Evolutionary conservation across 768 basidiomycete genomes (phyloP).

Genomic region (Candolleomyces eurysporus): DNA sequence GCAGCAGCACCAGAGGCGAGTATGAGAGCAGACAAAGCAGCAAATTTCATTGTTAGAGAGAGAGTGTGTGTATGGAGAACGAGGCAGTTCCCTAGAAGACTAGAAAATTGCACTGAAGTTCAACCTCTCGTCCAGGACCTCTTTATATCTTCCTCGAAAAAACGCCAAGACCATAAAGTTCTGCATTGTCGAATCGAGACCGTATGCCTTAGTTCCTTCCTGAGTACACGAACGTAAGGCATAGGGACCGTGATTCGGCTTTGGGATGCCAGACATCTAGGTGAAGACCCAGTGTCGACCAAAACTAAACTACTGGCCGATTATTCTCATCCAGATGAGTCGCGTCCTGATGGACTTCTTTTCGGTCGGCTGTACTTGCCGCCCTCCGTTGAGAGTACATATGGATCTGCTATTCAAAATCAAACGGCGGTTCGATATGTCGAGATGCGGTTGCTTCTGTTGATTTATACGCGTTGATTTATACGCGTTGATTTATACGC

Average conservation of each 20-base stretch:
- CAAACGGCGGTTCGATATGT: too few species aligned
- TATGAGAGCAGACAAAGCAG: slow-evolving; percentile 1
- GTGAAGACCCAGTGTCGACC: not conserved
- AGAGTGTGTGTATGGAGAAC: not conserved
- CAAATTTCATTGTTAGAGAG: slow-evolving; percentile 8
- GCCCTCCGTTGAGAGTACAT: too few species aligned
- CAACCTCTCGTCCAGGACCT: too few species aligned
- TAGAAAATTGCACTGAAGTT: too few species aligned
- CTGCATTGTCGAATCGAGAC: not conserved
- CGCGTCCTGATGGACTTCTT: too few species aligned
- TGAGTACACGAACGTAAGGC: not conserved
- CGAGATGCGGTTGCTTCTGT: too few species aligned
- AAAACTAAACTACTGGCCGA: not conserved
- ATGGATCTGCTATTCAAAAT: too few species aligned
- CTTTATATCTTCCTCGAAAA: not conserved
- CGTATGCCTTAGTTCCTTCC: not conserved
- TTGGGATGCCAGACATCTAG: not conserved
- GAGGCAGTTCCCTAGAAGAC: too few species aligned
- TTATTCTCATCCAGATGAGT: too few species aligned
- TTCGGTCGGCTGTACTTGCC: too few species aligned
- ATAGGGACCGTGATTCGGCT: not conserved
- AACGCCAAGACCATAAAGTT: not conserved
- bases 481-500: too few species aligned
- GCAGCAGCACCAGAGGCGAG: slow-evolving; percentile 9
- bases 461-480: too few species aligned